A percentile compares a stretch with the other conserved stretches of the same genome.
Evolutionary conservation across 495 filamentous ascomycete genomes (phyloP).

Genomic region (Aspergillus bridgeri): DNA sequence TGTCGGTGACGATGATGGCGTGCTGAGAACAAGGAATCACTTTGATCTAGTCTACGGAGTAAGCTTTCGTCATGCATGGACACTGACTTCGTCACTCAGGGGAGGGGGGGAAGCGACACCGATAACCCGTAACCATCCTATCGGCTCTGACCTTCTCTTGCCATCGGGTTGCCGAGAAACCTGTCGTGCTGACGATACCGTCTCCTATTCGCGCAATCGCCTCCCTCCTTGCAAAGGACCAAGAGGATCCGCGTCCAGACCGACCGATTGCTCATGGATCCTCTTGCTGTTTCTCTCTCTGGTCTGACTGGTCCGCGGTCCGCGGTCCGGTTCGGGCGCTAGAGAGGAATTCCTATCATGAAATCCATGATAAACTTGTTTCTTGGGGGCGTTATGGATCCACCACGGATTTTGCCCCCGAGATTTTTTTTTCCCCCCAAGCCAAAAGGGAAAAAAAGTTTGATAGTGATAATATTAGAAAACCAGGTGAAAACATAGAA

Average conservation of each 20-base stretch:
- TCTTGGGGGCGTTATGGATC: slow-evolving; percentile 2
- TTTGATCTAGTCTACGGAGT: background rate
- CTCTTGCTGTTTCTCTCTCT: background rate
- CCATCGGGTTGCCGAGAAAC: slow-evolving; percentile 11
- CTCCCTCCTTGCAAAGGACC: background rate
- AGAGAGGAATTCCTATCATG: slow-evolving; percentile 1
- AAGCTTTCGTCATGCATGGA: slow-evolving; percentile 1
- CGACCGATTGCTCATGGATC: slow-evolving; percentile 7
- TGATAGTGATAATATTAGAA: too few species aligned
- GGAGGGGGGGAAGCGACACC: background rate
- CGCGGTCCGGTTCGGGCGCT: slow-evolving; percentile 20
- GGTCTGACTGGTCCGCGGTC: background rate
- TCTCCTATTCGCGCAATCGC: slow-evolving; percentile 3
- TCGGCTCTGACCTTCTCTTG: background rate
- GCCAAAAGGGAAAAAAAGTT: background rate
- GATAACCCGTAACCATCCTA: background rate
- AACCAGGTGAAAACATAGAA: too few species aligned
- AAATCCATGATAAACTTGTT: slow-evolving; percentile 14
- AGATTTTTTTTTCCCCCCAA: too few species aligned
- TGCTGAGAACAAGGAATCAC: slow-evolving; percentile 3
- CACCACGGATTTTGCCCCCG: slow-evolving; percentile 17
- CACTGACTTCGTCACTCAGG: background rate
- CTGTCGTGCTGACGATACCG: background rate
- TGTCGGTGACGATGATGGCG: slow-evolving; percentile 6
- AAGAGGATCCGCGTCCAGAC: slow-evolving; percentile 4